A percentile compares a stretch with the other conserved stretches of the same genome.
These are phyloP conservation scores for Waitea zeae DNA, from an alignment of 1,284 basidiomycete species.

Conservation along the genomic window DNA sequence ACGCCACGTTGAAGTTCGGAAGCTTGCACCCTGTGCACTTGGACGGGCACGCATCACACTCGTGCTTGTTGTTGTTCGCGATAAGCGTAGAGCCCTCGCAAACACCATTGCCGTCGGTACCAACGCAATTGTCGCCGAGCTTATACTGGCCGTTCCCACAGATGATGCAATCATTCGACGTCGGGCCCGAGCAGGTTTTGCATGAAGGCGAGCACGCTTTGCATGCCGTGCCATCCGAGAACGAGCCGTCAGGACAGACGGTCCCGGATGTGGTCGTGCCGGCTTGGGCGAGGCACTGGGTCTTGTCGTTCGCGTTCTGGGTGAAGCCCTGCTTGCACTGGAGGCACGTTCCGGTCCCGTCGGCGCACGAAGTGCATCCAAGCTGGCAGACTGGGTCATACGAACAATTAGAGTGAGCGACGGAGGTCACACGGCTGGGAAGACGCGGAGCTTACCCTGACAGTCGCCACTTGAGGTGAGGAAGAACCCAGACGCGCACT, in stretches of 20 bases:
- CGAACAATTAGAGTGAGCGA: conserved; percentile 9
- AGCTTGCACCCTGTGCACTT: conserved; percentile 67
- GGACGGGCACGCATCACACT: conserved; percentile 63
- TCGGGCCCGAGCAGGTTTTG: conserved; percentile 47
- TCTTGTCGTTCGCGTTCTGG: conserved; percentile 44
- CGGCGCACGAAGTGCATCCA: conserved; percentile 52
- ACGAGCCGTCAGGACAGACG: conserved; percentile 46
- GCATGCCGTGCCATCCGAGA: conserved; percentile 39
- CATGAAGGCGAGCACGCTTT: conserved; percentile 45
- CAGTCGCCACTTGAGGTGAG: conserved; percentile 52
- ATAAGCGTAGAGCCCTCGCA: conserved; percentile 53
- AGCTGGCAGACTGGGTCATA: conserved; percentile 45
- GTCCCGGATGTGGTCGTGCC: conserved; percentile 32
- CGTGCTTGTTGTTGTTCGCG: conserved; percentile 64
- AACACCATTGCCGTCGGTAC: conserved; percentile 44
- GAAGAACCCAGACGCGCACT: conserved; percentile 62
- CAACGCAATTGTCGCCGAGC: conserved; percentile 41
- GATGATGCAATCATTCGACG: conserved; percentile 51
- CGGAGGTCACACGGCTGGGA: neutral
- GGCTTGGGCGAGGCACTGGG: conserved; percentile 39
- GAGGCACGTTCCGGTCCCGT: conserved; percentile 47
- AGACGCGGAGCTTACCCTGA: conserved; percentile 41
- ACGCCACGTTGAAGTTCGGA: conserved; percentile 47
- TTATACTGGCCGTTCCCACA: conserved; percentile 42
- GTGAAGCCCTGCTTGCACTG: conserved; percentile 55